Base-by-base conservation (phyloP, 2,329 filamentous ascomycete genomes). In the Aspergillus luchuensis region DNA sequence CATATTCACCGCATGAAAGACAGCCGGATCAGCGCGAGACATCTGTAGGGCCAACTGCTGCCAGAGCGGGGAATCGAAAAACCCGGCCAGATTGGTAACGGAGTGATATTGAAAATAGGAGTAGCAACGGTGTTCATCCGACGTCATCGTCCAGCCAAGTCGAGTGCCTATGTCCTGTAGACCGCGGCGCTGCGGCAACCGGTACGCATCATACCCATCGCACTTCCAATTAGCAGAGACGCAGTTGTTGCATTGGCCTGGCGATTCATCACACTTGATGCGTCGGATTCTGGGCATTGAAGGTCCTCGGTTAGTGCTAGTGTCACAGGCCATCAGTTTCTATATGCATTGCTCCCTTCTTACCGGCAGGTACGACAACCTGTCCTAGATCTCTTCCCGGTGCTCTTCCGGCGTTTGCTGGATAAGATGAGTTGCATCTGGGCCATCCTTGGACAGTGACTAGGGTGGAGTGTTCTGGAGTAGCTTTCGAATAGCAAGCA, bases 291-390 rank as follows among this genome's bases (percentile, higher is more conserved):
- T 62, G 43, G 25, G 49, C 55, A 38, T 53, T 25, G 41, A 11
- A 45, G 5, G 19, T 45, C 39, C 21, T 62, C 45, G 51, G 61
- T 36, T 28, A 33, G 17, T 33, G 39, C 33, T 49, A n/a, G 2
- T 58, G 21, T n/a, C 10, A 13, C 10, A 11, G 11, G 33, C 33
- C 33, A 11, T 43, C 11, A n/a, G 21, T 23, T 21, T 23, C 19
- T 8, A 10, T 8, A 10, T 23, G 8, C 11, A 33, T n/a, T 50
- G 28, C 15, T 30, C 19, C 17, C 33, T 13, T 6, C 58, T 55
- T 55, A 58, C 61, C 61, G 61, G 49, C 58, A 60, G 13, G 54
- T 63, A 4, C 61, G 58, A 50, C 58, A 60, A 13, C 61, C 61
- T 11, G 58, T 60, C n/a, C 39, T 41, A 7, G 60, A 63, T 51